These are phyloP conservation scores for Acanthamoeba castellanii DNA, from an alignment of 208 protist genomes.

Conservation along the genomic window DNA sequence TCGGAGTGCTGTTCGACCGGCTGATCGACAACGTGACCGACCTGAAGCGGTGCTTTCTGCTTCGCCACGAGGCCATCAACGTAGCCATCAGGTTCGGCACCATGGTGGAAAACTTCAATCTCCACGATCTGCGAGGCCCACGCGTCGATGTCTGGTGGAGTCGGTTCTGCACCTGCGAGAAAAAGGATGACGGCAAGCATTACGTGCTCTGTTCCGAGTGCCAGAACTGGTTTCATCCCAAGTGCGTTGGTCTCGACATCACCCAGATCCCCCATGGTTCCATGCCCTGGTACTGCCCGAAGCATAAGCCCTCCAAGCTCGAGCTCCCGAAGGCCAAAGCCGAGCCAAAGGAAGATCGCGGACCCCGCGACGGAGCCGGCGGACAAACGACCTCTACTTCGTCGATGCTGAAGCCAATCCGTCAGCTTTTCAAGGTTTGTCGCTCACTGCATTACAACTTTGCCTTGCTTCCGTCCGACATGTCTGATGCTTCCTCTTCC, in stretches of 20 bases:
- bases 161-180: neutral
- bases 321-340: neutral
- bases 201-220: neutral
- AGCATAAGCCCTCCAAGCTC: neutral
- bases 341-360: neutral
- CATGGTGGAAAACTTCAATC: neutral
- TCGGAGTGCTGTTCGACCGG: neutral
- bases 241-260: neutral
- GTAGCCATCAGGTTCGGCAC: neutral
- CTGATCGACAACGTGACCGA: neutral
- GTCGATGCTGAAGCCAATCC: neutral
- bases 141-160: neutral
- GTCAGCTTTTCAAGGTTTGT: neutral
- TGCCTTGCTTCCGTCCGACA: neutral
- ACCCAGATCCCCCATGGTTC: neutral
- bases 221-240: slow-evolving; percentile 13
- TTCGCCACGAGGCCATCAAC: slow-evolving; percentile 3
- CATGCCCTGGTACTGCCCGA: neutral
- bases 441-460: neutral
- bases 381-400: neutral
- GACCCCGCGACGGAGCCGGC: neutral
- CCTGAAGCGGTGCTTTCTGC: neutral
- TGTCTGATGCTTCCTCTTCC: neutral
- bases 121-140: neutral
- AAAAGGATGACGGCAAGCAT: neutral